Evolutionary conservation across 2,329 filamentous ascomycete species (phyloP), one percentile per base, ranked within the genome.

Genomic region (Thelonectria rubi): DNA sequence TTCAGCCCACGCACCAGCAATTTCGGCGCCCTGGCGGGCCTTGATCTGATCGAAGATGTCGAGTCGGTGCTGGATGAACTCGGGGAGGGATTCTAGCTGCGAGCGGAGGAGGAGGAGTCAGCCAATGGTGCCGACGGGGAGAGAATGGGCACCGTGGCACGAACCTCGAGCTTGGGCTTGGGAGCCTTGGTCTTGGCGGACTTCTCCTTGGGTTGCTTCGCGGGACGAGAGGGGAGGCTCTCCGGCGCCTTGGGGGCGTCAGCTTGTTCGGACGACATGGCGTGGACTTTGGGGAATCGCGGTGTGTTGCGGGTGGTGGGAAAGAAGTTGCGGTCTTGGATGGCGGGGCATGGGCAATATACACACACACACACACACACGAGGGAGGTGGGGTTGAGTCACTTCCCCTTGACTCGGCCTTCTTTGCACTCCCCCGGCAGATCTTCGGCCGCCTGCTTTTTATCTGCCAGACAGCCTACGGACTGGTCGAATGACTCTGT

Each of bases 31-130:
- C 74, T 93, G 88, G 76, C 91, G 86, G 68, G 91, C 89, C 85
- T 96, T 96, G 68, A 97, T 84, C 76, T 90, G 88, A 76, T 97
- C 91, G 80, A 97, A 97, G 51, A 98, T 82, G 55, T 91, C 86
- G 73, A 97, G 89, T 65, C 95, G 89, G 77, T 93, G 88, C 73
- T 94, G 83, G 65, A 98, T 88, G 78, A 91, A 97, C 62, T 90
- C 88, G 58, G 94, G 91, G 79, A 84, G 69, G 75, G 77, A 74
- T 79, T 75, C 79, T 6, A 78, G 72, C 77, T 79, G 45, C 11
- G 32, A 39, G 10, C 17, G 17, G 17, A 26, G 58, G 9, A 34
- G 39, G 10, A 18, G 17, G n/a, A 21, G 56, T 76, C 55, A 75
- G 65, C 55, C 34, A 69, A 63, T 5, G 39, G 46, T n/a, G 69